Conservation (phyloP, 2,329 filamentous ascomycete genomes). For the Aureobasidium mangrovei region DNA sequence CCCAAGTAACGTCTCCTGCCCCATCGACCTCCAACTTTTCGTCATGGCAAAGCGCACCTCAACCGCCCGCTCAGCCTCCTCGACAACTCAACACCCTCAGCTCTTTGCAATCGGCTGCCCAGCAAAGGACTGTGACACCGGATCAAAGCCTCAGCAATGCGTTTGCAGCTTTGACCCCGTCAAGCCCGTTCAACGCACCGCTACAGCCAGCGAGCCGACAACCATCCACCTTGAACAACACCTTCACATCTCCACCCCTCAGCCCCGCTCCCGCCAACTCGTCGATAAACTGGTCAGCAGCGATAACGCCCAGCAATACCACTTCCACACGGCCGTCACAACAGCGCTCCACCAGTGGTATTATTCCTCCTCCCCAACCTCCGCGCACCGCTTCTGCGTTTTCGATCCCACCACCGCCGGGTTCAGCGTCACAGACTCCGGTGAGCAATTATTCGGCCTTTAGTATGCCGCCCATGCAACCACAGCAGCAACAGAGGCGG, state of each 20-base stretch:
- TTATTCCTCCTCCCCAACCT: conserved; percentile 2
- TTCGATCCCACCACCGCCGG: conserved; percentile 50
- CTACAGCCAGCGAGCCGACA: conserved; percentile 19
- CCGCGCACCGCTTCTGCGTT: conserved; percentile 39
- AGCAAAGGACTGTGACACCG: conserved; percentile 26
- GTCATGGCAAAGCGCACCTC: conserved; percentile 31
- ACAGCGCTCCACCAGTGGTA: background rate
- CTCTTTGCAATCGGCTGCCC: conserved; percentile 16
- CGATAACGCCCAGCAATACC: conserved; percentile 17
- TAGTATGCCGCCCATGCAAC: conserved; percentile 10
- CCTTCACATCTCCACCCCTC: conserved; percentile 18
- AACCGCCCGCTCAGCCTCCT: background rate
- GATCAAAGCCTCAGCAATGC: conserved; percentile 24
- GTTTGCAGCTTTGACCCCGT: conserved; percentile 28
- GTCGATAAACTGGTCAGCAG: conserved; percentile 46
- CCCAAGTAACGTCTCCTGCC: conserved; percentile 15
- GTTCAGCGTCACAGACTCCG: conserved; percentile 28
- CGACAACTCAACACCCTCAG: conserved; percentile 7
- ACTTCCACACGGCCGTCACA: conserved; percentile 15
- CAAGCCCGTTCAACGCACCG: conserved; percentile 26
- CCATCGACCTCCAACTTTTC: conserved; percentile 33
- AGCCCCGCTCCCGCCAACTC: conserved; percentile 16
- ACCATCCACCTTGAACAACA: conserved; percentile 12
- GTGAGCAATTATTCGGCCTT: conserved; percentile 25
- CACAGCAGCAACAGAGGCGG: conserved; percentile 9